Percentiles rank a stretch among this genome's conserved stretches.
phyloP scores from a whole-genome alignment of 2,329 filamentous ascomycete species.

The Ceratocystis eucalypticola region DNA sequence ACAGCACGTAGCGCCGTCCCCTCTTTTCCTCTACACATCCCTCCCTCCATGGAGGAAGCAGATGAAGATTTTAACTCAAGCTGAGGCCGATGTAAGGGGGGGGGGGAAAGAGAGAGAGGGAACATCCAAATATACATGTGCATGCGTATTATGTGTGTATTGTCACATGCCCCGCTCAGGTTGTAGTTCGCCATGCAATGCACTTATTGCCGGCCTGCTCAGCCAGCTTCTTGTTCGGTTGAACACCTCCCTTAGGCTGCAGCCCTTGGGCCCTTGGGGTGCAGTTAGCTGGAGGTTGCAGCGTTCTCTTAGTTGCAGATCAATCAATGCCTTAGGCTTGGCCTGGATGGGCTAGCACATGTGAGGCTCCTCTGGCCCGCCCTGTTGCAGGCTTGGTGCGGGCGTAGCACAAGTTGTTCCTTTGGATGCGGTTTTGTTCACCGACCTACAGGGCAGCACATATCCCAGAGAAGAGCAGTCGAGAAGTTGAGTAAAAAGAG shows the following conservation, averaged over 20 bases:
- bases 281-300: neutral
- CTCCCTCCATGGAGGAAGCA: neutral
- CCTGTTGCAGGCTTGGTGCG: neutral
- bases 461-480: too few relatives aligned
- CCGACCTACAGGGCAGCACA: neutral
- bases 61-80: neutral
- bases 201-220: neutral
- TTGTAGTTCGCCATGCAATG: neutral
- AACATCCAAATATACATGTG: neutral
- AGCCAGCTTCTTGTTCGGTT: neutral
- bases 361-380: neutral
- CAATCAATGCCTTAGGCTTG: neutral
- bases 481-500: neutral
- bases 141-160: neutral
- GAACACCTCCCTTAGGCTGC: neutral
- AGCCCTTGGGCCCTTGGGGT: neutral
- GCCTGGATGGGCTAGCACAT: neutral
- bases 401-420: neutral
- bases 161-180: neutral
- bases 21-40: neutral
- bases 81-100: neutral
- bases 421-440: neutral
- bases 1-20: neutral
- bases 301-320: neutral
- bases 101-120: neutral